Percentiles rank a stretch among this genome's conserved stretches.
Conservation (phyloP, 371 early-diverging fungal species). For the Rhizomucor miehei region DNA sequence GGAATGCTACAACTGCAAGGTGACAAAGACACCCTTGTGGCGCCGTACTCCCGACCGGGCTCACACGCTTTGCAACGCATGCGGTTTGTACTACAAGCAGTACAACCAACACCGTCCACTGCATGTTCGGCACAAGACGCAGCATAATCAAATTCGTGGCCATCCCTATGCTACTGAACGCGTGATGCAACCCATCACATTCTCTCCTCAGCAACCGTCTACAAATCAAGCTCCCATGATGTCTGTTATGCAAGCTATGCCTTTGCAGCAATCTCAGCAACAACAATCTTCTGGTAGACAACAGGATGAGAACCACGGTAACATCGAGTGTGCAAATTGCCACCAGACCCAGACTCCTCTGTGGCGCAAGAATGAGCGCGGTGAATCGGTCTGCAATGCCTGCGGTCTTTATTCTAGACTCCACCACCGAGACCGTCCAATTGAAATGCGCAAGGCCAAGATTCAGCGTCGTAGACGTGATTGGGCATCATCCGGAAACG, state of each 20-base stretch:
- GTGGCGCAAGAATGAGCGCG: conserved; percentile 82
- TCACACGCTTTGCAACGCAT: conserved; percentile 84
- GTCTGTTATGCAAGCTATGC: conserved; percentile 10
- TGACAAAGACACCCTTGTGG: conserved; percentile 81
- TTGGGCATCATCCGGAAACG: conserved; percentile 28
- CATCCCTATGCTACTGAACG: conserved; percentile 20
- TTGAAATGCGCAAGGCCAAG: conserved; percentile 61
- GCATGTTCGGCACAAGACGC: conserved; percentile 54
- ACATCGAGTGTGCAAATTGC: conserved; percentile 72
- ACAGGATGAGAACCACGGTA: no score
- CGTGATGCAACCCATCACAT: conserved; percentile 6
- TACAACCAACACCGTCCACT: conserved; percentile 70
- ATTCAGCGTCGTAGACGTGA: conserved; percentile 66
- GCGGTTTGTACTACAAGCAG: conserved; percentile 80
- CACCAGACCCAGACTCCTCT: conserved; percentile 83
- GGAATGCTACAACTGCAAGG: conserved; percentile 77
- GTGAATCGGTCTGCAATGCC: conserved; percentile 87
- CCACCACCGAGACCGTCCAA: conserved; percentile 66
- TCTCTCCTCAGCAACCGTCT: conserved; percentile 8
- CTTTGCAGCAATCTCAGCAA: conserved; percentile 9
- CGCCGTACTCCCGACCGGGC: conserved; percentile 72
- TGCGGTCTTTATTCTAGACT: conserved; percentile 88
- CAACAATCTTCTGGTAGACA: background rate
- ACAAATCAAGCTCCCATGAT: conserved; percentile 10
- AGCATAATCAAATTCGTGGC: conserved; percentile 14